phyloP scores from a whole-genome alignment of 371 early-diverging fungal species.

The Actinomortierella wolfii region DNA sequence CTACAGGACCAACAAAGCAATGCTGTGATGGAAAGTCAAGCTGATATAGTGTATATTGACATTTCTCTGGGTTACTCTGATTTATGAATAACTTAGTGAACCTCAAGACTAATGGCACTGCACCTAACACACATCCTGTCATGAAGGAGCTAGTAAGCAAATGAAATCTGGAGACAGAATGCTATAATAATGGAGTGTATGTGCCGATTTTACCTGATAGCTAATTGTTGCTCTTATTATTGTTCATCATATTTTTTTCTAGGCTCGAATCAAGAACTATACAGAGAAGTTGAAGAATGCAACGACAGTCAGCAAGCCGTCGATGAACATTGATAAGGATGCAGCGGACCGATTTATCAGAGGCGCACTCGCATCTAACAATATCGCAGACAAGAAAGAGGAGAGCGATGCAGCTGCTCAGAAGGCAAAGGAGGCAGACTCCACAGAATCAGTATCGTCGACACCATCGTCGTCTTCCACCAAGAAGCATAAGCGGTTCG shows the following conservation, averaged over 20 bases:
- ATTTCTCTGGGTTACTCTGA: too few relatives aligned
- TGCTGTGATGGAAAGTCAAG: not conserved
- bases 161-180: not conserved
- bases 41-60: too few relatives aligned
- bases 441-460: too few relatives aligned
- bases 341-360: conserved; percentile 62
- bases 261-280: conserved; percentile 58
- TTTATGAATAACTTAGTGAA: too few relatives aligned
- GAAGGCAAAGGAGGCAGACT: not conserved
- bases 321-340: conserved; percentile 56
- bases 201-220: not conserved
- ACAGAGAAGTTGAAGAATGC: conserved; percentile 53
- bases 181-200: not conserved
- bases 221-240: not conserved
- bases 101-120: conserved; percentile 54
- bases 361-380: conserved; percentile 47
- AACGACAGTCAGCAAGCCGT: conserved; percentile 48
- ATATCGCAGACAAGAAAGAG: conserved; percentile 18
- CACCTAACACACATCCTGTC: conserved; percentile 54
- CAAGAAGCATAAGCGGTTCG: too few relatives aligned
- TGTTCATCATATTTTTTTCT: not conserved
- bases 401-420: conserved; percentile 7
- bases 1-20: not conserved
- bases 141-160: conserved; percentile 54
- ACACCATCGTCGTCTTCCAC: too few relatives aligned